These are phyloP conservation scores for Chlorella variabilis DNA, from an alignment of 163 green algal species.

Conservation along the genomic window DNA sequence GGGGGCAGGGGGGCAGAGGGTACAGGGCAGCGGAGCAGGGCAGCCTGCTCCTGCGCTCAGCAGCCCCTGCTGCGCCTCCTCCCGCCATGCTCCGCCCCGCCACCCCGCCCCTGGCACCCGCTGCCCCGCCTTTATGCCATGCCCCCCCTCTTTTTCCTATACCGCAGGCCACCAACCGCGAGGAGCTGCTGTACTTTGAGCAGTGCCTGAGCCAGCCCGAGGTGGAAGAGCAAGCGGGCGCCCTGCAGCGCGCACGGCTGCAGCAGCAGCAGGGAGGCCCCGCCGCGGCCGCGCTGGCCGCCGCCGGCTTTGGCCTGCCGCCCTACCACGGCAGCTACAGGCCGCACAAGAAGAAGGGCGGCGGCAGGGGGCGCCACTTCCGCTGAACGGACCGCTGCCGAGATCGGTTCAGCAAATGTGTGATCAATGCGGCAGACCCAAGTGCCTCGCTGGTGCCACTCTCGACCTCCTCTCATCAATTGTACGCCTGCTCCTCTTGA, in stretches of 20 bases:
- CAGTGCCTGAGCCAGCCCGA: conserved; percentile 5
- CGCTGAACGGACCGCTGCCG: no score
- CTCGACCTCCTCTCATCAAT: no score
- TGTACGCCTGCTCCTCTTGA: no score
- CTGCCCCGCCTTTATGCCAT: not conserved
- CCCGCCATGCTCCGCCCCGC: no score
- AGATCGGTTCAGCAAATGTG: no score
- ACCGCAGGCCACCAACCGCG: conserved; percentile 11
- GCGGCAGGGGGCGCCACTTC: no score
- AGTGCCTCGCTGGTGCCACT: no score
- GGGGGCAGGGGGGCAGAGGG: no score
- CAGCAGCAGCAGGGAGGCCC: not conserved
- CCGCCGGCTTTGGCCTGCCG: not conserved
- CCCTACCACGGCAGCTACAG: not conserved
- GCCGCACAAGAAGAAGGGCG: not conserved
- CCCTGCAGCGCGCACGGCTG: not conserved
- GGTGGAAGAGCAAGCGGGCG: not conserved
- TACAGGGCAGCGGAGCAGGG: conserved; percentile 1
- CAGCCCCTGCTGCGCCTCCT: no score
- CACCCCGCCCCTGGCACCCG: no score
- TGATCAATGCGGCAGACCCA: no score
- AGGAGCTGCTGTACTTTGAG: conserved; percentile 41
- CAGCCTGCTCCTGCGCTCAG: not conserved
- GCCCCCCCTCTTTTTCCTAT: not conserved
- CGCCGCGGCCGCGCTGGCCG: not conserved